Evolutionary conservation across 345 rosid genomes (phyloP).

Genomic region (Eutrema japonicum): DNA sequence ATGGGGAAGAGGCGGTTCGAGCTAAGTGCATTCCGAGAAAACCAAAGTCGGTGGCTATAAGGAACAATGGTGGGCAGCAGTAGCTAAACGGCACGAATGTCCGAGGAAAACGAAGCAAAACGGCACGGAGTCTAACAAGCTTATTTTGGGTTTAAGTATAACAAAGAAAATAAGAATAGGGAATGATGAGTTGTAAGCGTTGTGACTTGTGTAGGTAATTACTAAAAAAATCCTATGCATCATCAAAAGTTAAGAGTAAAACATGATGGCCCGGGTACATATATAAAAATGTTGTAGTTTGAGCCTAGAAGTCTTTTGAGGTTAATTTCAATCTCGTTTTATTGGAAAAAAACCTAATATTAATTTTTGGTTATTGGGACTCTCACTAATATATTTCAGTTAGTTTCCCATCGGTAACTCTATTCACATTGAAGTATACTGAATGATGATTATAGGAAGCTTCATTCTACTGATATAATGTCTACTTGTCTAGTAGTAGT

Average conservation of each 20-base stretch:
- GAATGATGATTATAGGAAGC: not conserved
- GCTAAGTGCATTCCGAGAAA: constrained; percentile 60
- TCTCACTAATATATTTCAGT: not conserved
- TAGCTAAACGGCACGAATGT: constrained; percentile 32
- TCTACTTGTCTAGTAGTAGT: not conserved
- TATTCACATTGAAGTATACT: not conserved
- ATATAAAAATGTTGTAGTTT: constrained; percentile 33
- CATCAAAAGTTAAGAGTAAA: constrained; percentile 8
- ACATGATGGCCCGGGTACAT: constrained; percentile 32
- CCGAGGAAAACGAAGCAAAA: constrained; percentile 31
- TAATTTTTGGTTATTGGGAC: constrained; percentile 3
- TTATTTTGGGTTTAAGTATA: constrained; percentile 22
- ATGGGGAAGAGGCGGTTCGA: constrained; percentile 46
- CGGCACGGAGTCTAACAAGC: constrained; percentile 28
- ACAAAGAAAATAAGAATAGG: constrained; percentile 28
- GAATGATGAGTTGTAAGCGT: constrained; percentile 38
- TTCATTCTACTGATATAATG: not conserved
- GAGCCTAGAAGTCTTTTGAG: constrained; percentile 29
- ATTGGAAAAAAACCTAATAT: not conserved
- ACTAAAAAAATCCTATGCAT: constrained; percentile 10
- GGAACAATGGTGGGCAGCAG: constrained; percentile 40
- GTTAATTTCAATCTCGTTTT: constrained; percentile 12
- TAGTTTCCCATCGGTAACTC: constrained; percentile 3
- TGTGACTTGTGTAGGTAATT: constrained; percentile 38
- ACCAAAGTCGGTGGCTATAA: constrained; percentile 43